These are phyloP conservation scores for Lepidium aucheri DNA, from an alignment of 345 rosid genomes.

Conservation along the genomic window DNA sequence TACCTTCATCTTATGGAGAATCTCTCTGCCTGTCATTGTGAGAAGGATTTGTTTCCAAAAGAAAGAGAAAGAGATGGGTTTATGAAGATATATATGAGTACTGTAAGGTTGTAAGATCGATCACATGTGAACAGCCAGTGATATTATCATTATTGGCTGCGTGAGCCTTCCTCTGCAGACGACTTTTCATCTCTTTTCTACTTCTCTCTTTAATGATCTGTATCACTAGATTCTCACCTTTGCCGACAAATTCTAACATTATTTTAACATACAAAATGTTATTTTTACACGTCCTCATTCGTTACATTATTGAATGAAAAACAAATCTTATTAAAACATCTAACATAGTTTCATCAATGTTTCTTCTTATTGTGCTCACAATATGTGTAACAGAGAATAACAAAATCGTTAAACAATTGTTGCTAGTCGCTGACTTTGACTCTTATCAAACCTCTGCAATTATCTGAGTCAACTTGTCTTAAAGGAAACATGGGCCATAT, in stretches of 20 bases:
- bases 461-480: not conserved
- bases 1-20: slow-evolving; percentile 80
- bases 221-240: not conserved
- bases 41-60: not conserved
- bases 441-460: not conserved
- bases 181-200: not conserved
- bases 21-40: slow-evolving; percentile 49
- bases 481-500: not conserved
- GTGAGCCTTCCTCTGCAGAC: not conserved
- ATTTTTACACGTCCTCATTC: too few species aligned
- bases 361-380: not conserved
- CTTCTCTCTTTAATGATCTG: not conserved
- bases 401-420: too few species aligned
- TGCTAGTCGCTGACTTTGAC: too few species aligned
- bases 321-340: not conserved
- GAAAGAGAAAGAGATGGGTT: not conserved
- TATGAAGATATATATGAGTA: not conserved
- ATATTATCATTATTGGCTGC: not conserved
- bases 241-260: not conserved
- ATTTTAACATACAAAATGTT: not conserved
- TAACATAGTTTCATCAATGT: not conserved
- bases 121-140: not conserved
- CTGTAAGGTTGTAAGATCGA: not conserved
- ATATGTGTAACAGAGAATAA: not conserved
- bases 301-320: too few species aligned